Percentiles rank a stretch among this genome's conserved stretches.
Conservation (phyloP, 495 filamentous ascomycete genomes). For the Penicillium herquei region DNA sequence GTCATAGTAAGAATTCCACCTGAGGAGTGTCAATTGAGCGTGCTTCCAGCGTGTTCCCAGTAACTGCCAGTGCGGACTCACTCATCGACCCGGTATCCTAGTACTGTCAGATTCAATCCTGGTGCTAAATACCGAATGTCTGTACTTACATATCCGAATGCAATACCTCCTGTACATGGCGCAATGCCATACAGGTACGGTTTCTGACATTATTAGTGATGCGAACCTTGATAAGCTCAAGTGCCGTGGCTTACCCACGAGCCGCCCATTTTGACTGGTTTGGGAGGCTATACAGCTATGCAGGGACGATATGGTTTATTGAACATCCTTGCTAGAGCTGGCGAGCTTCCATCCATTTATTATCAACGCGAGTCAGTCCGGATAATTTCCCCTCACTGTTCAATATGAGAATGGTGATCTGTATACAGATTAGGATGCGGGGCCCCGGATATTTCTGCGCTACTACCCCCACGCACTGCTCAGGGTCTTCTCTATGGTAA, state of each 20-base stretch:
- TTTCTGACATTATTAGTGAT: constrained; percentile 11
- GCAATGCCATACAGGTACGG: constrained; percentile 32
- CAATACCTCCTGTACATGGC: constrained; percentile 29
- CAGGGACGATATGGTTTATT: background rate
- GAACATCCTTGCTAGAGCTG: background rate
- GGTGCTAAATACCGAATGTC: background rate
- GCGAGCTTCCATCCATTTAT: background rate
- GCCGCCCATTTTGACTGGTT: constrained; percentile 4
- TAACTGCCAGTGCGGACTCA: constrained; percentile 5
- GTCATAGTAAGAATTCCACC: constrained; percentile 21
- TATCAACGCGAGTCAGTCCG: background rate
- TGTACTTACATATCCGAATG: constrained; percentile 31
- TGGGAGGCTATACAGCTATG: background rate
- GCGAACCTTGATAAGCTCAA: background rate
- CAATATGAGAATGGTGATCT: background rate
- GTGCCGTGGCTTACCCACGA: constrained; percentile 4
- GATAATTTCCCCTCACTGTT: constrained; percentile 5
- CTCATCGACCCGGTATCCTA: constrained; percentile 24
- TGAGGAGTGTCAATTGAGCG: background rate
- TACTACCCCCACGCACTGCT: background rate
- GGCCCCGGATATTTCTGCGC: constrained; percentile 9
- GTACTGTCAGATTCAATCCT: background rate
- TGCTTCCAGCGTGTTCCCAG: background rate
- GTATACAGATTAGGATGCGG: background rate
- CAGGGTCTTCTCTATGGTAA: background rate